Evolutionary conservation across 495 filamentous ascomycete genomes (phyloP).

Genomic region (Lophiotrema nucula): DNA sequence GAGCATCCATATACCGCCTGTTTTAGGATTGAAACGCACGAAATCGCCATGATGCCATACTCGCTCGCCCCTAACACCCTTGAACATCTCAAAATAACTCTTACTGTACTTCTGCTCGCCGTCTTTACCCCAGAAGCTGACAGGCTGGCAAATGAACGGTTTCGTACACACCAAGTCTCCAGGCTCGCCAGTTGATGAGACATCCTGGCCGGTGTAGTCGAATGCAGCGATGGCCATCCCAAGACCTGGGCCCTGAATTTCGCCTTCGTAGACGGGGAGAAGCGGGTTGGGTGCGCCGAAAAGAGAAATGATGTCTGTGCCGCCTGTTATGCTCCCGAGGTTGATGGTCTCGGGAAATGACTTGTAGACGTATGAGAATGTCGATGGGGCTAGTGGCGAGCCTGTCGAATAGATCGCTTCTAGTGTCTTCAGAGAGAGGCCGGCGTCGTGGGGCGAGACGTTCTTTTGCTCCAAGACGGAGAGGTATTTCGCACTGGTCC

Average conservation of each 20-base stretch:
- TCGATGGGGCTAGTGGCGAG: conserved; percentile 85
- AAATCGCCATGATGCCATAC: conserved; percentile 98
- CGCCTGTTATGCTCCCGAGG: conserved; percentile 81
- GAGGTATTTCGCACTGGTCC: conserved; percentile 89
- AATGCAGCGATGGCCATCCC: conserved; percentile 86
- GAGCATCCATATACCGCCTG: conserved; percentile 79
- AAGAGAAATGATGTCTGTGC: conserved; percentile 91
- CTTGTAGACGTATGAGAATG: conserved; percentile 83
- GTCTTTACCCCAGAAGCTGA: conserved; percentile 75
- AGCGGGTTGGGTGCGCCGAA: conserved; percentile 86
- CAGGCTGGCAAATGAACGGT: conserved; percentile 87
- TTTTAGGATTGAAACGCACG: conserved; percentile 68
- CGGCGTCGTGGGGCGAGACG: conserved; percentile 57
- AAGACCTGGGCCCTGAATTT: conserved; percentile 86
- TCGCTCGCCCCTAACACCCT: conserved; percentile 28
- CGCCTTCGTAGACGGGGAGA: conserved; percentile 79
- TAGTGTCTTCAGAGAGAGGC: conserved; percentile 56
- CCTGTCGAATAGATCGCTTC: conserved; percentile 89
- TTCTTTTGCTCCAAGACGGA: conserved; percentile 82
- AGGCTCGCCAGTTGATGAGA: conserved; percentile 60
- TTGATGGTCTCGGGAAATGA: conserved; percentile 74
- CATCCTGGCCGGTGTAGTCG: conserved; percentile 58
- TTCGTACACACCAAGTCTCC: conserved; percentile 89
- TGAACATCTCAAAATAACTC: conserved; percentile 86
- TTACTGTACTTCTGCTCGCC: conserved; percentile 73